Conservation (phyloP, 371 early-diverging fungal genomes). For the Circinella minor region DNA sequence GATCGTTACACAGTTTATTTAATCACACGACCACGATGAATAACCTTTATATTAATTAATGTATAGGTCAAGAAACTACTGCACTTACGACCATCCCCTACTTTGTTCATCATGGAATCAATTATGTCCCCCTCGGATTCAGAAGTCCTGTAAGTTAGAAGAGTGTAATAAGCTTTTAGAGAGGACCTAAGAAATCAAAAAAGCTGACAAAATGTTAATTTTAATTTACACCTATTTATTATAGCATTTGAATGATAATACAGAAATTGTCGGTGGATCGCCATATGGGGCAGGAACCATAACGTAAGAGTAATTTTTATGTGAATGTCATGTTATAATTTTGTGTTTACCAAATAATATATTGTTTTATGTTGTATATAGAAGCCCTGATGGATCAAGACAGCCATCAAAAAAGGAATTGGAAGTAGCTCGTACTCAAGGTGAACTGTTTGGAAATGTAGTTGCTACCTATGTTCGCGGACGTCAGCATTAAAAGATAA, state of each 20-base stretch:
- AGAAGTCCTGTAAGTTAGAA: conserved; percentile 23
- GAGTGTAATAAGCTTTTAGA: background rate
- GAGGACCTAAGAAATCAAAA: background rate
- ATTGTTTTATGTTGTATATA: background rate
- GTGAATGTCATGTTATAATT: background rate
- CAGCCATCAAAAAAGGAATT: conserved; percentile 66
- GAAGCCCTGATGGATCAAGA: conserved; percentile 42
- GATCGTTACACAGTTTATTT: background rate
- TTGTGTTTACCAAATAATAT: background rate
- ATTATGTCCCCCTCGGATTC: conserved; percentile 71
- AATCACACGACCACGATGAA: background rate
- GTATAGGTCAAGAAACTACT: conserved; percentile 68
- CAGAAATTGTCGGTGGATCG: conserved; percentile 55
- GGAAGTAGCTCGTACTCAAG: conserved; percentile 59
- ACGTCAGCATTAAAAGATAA: background rate
- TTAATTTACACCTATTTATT: background rate
- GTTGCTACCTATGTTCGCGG: conserved; percentile 19
- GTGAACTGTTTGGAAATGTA: conserved; percentile 26
- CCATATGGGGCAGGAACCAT: conserved; percentile 40
- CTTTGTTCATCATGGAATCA: conserved; percentile 77
- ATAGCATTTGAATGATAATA: conserved; percentile 23
- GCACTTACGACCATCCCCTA: conserved; percentile 60
- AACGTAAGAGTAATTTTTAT: conserved; percentile 3
- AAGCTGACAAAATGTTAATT: background rate
- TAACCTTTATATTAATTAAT: background rate